Evolutionary conservation across 1,284 basidiomycete species (phyloP).

Genomic region (Mycosarcoma maydis): DNA sequence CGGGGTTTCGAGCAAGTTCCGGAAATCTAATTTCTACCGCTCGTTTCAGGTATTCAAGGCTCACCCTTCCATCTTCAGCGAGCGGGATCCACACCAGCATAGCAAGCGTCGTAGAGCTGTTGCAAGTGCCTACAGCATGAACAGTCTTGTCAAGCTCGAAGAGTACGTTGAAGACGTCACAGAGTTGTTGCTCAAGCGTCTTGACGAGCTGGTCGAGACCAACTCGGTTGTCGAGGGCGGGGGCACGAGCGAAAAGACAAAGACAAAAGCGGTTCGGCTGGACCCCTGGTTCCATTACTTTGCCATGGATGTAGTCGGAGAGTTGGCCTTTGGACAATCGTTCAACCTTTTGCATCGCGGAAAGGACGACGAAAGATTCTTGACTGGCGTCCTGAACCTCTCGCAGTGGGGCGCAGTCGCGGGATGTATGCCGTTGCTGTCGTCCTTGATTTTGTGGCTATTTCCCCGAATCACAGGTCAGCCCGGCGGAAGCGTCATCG

Average conservation of each 20-base stretch:
- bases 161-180: conserved; percentile 50
- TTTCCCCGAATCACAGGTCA: conserved; percentile 44
- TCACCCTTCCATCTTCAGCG: conserved; percentile 54
- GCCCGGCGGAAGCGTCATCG: conserved; percentile 50
- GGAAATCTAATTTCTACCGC: conserved; percentile 50
- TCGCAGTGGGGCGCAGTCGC: conserved; percentile 54
- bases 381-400: conserved; percentile 50
- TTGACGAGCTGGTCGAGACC: conserved; percentile 39
- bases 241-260: conserved; percentile 7
- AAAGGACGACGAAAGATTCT: conserved; percentile 36
- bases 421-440: conserved; percentile 43
- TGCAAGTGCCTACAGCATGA: conserved; percentile 56
- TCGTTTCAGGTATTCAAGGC: conserved; percentile 48
- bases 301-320: conserved; percentile 58
- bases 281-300: conserved; percentile 56
- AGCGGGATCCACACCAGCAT: conserved; percentile 54
- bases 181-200: conserved; percentile 40
- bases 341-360: conserved; percentile 45
- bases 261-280: conserved; percentile 33
- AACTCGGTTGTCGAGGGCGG: conserved; percentile 8
- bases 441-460: conserved; percentile 28
- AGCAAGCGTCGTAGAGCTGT: conserved; percentile 45
- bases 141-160: conserved; percentile 53
- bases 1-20: conserved; percentile 43
- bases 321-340: conserved; percentile 50